phyloP scores from a whole-genome alignment of 2,329 filamentous ascomycete species.

The Leptosphaerulina australis region DNA sequence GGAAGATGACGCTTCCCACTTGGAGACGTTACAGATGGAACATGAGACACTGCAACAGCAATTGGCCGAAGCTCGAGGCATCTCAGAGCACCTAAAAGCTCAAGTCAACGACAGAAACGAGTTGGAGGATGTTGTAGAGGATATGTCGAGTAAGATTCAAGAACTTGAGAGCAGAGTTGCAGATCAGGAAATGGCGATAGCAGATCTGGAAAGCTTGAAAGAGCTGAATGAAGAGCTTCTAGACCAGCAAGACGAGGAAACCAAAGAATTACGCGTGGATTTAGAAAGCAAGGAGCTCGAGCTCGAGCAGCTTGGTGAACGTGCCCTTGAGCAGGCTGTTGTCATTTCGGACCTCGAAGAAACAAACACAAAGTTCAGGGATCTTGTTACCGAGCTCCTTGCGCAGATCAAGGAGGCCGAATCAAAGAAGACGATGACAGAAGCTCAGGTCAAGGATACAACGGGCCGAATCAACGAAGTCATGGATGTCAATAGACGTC shows the following conservation, averaged over 20 bases:
- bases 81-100: conserved; percentile 83
- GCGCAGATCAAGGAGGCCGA: conserved; percentile 89
- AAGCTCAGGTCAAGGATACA: conserved; percentile 89
- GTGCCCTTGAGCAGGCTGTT: conserved; percentile 76
- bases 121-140: conserved; percentile 92
- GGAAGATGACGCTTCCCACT: conserved; percentile 37
- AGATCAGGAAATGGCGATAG: conserved; percentile 79
- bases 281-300: conserved; percentile 86
- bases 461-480: conserved; percentile 88
- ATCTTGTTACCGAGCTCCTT: conserved; percentile 84
- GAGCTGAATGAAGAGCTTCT: conserved; percentile 96
- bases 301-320: conserved; percentile 79
- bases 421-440: conserved; percentile 88
- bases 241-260: conserved; percentile 87
- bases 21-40: conserved; percentile 59
- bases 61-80: conserved; percentile 72
- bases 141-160: conserved; percentile 86
- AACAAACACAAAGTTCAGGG: conserved; percentile 84
- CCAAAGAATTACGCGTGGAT: conserved; percentile 93
- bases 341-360: conserved; percentile 87
- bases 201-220: conserved; percentile 86
- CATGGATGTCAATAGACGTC: conserved; percentile 94
- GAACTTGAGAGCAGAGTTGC: conserved; percentile 81
- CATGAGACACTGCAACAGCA: conserved; percentile 74
- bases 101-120: conserved; percentile 88